These are phyloP conservation scores for Pyracantha coccinea DNA, from an alignment of 331 rosid species.

Conservation along the genomic window DNA sequence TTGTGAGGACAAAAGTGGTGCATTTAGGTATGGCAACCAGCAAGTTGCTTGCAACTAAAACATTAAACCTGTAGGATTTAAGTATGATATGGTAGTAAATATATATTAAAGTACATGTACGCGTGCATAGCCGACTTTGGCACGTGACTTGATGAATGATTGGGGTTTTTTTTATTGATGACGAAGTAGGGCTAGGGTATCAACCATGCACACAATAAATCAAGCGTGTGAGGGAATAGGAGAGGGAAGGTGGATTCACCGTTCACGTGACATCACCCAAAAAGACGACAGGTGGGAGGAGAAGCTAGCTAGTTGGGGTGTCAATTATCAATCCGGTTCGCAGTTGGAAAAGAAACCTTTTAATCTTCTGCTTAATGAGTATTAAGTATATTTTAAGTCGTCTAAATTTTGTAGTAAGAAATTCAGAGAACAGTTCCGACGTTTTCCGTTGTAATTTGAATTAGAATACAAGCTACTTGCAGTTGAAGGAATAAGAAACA, in stretches of 20 bases:
- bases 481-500: constrained; percentile 23
- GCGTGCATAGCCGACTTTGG: constrained; percentile 53
- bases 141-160: constrained; percentile 43
- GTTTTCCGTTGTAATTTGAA: not conserved
- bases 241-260: constrained; percentile 55
- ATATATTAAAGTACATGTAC: constrained; percentile 13
- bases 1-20: constrained; percentile 13
- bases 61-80: constrained; percentile 5
- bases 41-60: not conserved
- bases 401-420: constrained; percentile 13
- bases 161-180: constrained; percentile 14
- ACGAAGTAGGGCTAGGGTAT: constrained; percentile 9
- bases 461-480: constrained; percentile 14
- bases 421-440: constrained; percentile 12
- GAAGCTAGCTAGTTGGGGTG: constrained; percentile 45
- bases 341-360: constrained; percentile 39
- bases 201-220: not conserved
- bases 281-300: constrained; percentile 34
- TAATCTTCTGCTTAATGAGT: constrained; percentile 22
- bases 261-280: constrained; percentile 58
- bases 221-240: constrained; percentile 41
- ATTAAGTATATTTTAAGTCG: not conserved
- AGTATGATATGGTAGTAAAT: not conserved
- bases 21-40: constrained; percentile 1
- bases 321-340: constrained; percentile 48